Evolutionary conservation across 495 filamentous ascomycete species (phyloP).

Genomic region (Pseudoneurospora amorphoporcata): DNA sequence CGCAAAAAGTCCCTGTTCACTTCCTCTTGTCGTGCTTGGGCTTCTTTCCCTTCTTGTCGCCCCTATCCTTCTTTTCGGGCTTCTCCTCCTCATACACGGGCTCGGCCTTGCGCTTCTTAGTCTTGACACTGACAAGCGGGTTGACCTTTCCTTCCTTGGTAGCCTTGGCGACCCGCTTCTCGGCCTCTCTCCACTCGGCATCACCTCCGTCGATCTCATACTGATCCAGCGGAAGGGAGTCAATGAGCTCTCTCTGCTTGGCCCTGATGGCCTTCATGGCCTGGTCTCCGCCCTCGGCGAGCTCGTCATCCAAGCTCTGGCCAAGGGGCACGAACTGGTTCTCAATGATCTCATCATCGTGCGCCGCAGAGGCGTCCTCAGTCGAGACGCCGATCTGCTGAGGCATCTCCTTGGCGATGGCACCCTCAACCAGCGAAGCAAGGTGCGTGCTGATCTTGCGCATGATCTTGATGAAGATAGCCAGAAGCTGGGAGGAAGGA

Average conservation of each 20-base stretch:
- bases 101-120: slow-evolving; percentile 65
- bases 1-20: slow-evolving; percentile 2
- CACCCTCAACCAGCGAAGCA: slow-evolving; percentile 59
- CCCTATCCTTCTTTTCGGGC: slow-evolving; percentile 42
- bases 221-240: slow-evolving; percentile 79
- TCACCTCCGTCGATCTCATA: slow-evolving; percentile 69
- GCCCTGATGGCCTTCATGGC: slow-evolving; percentile 54
- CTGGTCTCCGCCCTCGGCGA: slow-evolving; percentile 73
- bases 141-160: slow-evolving; percentile 47
- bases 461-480: slow-evolving; percentile 94
- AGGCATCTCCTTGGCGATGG: slow-evolving; percentile 62
- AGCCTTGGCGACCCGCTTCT: slow-evolving; percentile 57
- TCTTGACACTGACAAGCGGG: slow-evolving; percentile 75
- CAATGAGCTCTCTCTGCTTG: slow-evolving; percentile 76
- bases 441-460: slow-evolving; percentile 76
- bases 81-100: slow-evolving; percentile 52
- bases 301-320: slow-evolving; percentile 70
- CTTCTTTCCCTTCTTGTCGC: slow-evolving; percentile 47
- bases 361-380: slow-evolving; percentile 41
- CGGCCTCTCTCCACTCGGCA: slow-evolving; percentile 71
- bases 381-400: slow-evolving; percentile 42
- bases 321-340: slow-evolving; percentile 57
- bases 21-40: slow-evolving; percentile 34
- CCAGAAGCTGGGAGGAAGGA: slow-evolving; percentile 68
- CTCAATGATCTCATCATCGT: slow-evolving; percentile 53